Conservation (phyloP, 129 eudicot genomes). For the Chrysanthemum lavandulifolium region DNA sequence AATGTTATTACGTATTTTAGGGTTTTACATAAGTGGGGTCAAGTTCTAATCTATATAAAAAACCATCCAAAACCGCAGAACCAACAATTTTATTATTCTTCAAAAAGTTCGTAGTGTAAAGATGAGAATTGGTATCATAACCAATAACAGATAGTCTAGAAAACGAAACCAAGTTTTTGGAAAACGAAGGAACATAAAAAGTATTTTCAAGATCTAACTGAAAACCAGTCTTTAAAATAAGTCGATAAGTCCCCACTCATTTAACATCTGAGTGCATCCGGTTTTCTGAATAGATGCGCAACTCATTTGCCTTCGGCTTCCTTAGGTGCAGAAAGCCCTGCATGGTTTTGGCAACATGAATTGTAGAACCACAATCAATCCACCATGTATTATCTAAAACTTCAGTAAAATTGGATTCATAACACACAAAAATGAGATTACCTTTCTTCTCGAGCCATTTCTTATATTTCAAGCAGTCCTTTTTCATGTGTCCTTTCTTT, state of each 20-base stretch:
- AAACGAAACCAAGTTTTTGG: neutral
- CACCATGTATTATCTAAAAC: neutral
- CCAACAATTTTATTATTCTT: conserved; percentile 1
- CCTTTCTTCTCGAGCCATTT: neutral
- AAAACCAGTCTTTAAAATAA: neutral
- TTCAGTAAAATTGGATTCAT: neutral
- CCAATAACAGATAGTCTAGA: neutral
- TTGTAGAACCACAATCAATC: neutral
- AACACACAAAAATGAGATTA: neutral
- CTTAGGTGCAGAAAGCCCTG: conserved; percentile 2
- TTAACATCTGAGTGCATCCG: neutral
- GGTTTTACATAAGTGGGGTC: neutral
- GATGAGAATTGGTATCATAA: conserved; percentile 1
- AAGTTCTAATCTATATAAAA: neutral
- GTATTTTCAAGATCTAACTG: neutral
- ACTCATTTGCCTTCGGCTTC: neutral
- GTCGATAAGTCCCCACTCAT: neutral
- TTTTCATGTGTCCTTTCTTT: neutral
- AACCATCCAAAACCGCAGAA: neutral
- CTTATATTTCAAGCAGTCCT: neutral
- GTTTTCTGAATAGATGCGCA: neutral
- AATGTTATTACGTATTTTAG: no score
- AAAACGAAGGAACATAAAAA: neutral
- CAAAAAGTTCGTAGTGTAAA: neutral
- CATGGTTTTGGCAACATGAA: neutral